phyloP scores from a whole-genome alignment of 768 basidiomycete species.

The Boletus vinaceobasis region DNA sequence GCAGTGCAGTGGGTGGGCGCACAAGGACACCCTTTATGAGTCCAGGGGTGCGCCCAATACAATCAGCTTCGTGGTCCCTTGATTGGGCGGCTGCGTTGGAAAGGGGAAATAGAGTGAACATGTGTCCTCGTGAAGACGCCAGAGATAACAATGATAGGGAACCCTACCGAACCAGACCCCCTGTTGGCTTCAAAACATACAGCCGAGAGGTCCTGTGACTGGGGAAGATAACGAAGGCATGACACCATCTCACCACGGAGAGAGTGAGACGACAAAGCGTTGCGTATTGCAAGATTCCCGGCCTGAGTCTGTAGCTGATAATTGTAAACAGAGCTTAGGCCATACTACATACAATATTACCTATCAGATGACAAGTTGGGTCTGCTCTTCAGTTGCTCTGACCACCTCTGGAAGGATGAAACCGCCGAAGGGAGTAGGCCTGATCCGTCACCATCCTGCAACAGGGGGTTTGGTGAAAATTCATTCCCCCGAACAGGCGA shows the following conservation, averaged over 20 bases:
- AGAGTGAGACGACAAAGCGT: not conserved
- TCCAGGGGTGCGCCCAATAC: constrained; percentile 4
- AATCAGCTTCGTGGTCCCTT: constrained; percentile 2
- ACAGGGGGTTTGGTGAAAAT: not conserved
- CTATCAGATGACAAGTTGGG: no score
- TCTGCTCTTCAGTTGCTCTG: not conserved
- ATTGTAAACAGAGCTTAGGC: not conserved
- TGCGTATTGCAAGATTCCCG: no score
- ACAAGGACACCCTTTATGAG: constrained; percentile 14
- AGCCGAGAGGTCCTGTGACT: not conserved
- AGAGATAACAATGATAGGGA: constrained; percentile 12
- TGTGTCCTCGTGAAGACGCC: constrained; percentile 8
- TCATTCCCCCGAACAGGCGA: no score
- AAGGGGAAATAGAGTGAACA: constrained; percentile 2
- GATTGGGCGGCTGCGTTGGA: constrained; percentile 6
- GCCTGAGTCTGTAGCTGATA: not conserved
- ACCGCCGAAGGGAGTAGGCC: not conserved
- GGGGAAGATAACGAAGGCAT: not conserved
- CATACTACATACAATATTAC: not conserved
- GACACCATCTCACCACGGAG: not conserved
- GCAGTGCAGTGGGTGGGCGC: not conserved
- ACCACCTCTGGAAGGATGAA: not conserved
- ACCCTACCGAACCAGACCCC: not conserved
- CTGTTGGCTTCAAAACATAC: not conserved
- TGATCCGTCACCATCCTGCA: not conserved